Base-by-base conservation (phyloP, 441 rosid species). In the Gossypium trilobum region DNA sequence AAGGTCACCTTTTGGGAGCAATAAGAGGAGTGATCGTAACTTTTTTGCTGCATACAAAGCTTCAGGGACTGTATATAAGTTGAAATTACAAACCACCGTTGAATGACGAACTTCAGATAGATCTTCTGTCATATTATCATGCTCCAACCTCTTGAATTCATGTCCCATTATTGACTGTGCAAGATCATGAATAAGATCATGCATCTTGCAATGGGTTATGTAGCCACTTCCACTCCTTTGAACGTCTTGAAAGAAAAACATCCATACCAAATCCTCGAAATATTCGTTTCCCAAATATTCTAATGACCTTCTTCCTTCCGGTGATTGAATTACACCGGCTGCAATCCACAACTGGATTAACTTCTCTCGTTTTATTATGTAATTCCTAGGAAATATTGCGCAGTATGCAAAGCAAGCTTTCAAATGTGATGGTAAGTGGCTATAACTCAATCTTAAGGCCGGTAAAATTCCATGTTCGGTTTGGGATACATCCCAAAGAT, bases 181-280 rank as follows among this genome's bases (percentile, higher is more conserved):
- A 52, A 81, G 79, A 67, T 81, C 78, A 9, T 78, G 76, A 13
- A 81, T 60, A n/a, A 75, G 79, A 54, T 66, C 79, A 67, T 81
- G 79, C 71, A 81, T 75, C 46, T 75, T 78, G 51, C 36, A 78
- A 5, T 60, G 73, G 10, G 14, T 4, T 19, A 25, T 68, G 20
- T 23, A 33, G 62, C 73, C 73, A 54, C 8, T 27, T 27, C 31
- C 59, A 25, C 7, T 50, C 59, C 36, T 50, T 3, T 59, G 42
- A 52, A 50, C 57, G 13, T 73, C 78, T 60, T 75, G 78, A 64
- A 78, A 81, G 72, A 81, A 75, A 59, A 44, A 75, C 67, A 74
- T 75, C 72, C 74, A 70, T 5, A 33, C n/a, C 11, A 81, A 56
- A 9, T 68, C 66, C 2, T 51, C 64, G 39, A 78, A 76, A 33